Conservation (phyloP, 768 basidiomycete genomes). For the Leccinum ochraceum region DNA sequence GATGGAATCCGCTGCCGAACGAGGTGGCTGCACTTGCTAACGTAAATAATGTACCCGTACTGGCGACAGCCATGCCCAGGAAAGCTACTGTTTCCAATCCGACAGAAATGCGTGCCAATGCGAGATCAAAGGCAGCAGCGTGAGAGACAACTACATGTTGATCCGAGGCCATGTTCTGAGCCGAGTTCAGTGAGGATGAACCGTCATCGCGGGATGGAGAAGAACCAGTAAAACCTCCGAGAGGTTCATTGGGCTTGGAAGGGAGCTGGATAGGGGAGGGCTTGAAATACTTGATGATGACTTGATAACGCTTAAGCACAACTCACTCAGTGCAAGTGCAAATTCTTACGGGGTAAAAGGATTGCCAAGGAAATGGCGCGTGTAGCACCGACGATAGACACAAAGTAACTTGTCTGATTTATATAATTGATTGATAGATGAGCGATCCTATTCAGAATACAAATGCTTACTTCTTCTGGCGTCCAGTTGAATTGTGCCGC, state of each 20-base stretch:
- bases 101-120: conserved; percentile 62
- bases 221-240: conserved; percentile 2
- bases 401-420: conserved; percentile 69
- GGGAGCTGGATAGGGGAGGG: conserved; percentile 33
- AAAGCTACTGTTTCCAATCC: conserved; percentile 56
- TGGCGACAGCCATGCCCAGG: conserved; percentile 48
- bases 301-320: conserved; percentile 33
- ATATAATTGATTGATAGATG: neutral
- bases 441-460: neutral
- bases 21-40: conserved; percentile 51
- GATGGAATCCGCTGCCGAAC: conserved; percentile 63
- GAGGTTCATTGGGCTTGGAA: conserved; percentile 20
- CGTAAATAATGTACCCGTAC: conserved; percentile 52
- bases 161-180: conserved; percentile 5
- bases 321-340: neutral
- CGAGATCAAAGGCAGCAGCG: conserved; percentile 64
- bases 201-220: conserved; percentile 3
- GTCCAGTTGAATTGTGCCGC: conserved; percentile 63
- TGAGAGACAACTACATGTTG: conserved; percentile 26
- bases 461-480: conserved; percentile 53
- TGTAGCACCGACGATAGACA: conserved; percentile 52
- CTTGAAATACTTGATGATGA: conserved; percentile 55
- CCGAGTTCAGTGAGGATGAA: conserved; percentile 3
- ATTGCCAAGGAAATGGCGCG: conserved; percentile 57
- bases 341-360: conserved; percentile 58